These are phyloP conservation scores for Auriscalpium orientale DNA, from an alignment of 768 basidiomycete species.

Conservation along the genomic window DNA sequence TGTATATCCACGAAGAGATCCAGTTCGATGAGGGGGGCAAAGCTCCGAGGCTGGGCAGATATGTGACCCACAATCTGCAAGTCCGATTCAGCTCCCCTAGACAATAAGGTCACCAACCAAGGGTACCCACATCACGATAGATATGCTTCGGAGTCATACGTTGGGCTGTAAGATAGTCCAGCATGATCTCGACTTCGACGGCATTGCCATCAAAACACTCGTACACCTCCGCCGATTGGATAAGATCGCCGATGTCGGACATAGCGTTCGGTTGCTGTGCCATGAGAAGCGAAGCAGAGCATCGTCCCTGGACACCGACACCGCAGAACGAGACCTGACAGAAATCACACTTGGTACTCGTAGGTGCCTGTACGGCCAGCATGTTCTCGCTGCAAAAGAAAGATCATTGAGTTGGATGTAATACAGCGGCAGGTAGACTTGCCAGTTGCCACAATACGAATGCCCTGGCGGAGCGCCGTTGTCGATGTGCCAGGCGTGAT, in stretches of 20 bases:
- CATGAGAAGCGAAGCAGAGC: constrained; percentile 48
- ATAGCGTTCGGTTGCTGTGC: constrained; percentile 65
- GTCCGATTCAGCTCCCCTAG: not conserved
- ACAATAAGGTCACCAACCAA: not conserved
- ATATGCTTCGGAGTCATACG: constrained; percentile 61
- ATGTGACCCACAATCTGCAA: constrained; percentile 55
- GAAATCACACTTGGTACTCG: constrained; percentile 78
- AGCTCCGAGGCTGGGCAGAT: constrained; percentile 52
- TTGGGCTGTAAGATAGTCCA: constrained; percentile 67
- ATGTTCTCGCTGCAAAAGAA: constrained; percentile 53
- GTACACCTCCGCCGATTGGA: constrained; percentile 68
- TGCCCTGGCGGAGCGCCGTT: constrained; percentile 78
- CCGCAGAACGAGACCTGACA: constrained; percentile 82
- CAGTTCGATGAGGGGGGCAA: constrained; percentile 57
- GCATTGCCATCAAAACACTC: constrained; percentile 74
- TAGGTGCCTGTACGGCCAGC: constrained; percentile 62
- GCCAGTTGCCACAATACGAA: constrained; percentile 78
- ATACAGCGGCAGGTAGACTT: constrained; percentile 16
- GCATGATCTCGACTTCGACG: constrained; percentile 76
- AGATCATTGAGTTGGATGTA: not conserved
- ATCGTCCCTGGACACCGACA: constrained; percentile 67
- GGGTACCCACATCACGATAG: constrained; percentile 60
- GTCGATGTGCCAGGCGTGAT: constrained; percentile 70
- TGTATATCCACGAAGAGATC: constrained; percentile 70
- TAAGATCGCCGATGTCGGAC: constrained; percentile 62